phyloP scores from a whole-genome alignment of 805 yeast species.

The Torulaspora franciscae region DNA sequence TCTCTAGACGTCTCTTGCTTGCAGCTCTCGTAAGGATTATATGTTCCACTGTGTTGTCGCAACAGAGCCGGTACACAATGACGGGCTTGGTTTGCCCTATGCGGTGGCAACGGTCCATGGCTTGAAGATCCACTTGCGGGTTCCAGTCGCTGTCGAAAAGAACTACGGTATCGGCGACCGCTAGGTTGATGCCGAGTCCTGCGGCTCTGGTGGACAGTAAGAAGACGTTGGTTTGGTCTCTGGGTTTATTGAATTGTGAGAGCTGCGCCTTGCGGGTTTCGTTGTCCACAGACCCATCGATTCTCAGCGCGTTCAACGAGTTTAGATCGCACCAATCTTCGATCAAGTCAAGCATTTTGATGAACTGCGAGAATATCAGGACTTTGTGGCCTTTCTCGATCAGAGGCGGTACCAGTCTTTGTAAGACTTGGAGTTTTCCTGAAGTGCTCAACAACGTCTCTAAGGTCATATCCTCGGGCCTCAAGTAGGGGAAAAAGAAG shows the following conservation, averaged over 20 bases:
- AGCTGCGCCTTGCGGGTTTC: conserved; percentile 62
- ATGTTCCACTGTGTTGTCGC: conserved; percentile 79
- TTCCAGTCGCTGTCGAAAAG: conserved; percentile 95
- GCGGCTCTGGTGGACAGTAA: conserved; percentile 89
- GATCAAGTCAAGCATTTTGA: conserved; percentile 72
- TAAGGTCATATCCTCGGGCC: conserved; percentile 40
- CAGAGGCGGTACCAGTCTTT: conserved; percentile 54
- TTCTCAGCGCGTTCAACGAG: conserved; percentile 47
- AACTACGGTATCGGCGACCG: conserved; percentile 85
- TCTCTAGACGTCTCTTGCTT: conserved; percentile 73
- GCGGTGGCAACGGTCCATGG: conserved; percentile 92
- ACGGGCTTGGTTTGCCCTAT: conserved; percentile 89
- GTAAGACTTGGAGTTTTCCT: conserved; percentile 66
- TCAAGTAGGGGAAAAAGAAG: conserved; percentile 70
- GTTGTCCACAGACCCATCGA: conserved; percentile 74
- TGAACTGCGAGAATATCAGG: conserved; percentile 82
- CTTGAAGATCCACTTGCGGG: conserved; percentile 94
- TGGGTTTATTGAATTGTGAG: conserved; percentile 39
- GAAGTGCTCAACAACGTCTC: conserved; percentile 50
- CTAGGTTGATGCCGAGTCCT: conserved; percentile 84
- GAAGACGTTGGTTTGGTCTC: conserved; percentile 46
- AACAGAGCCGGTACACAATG: conserved; percentile 69
- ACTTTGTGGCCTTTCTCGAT: conserved; percentile 56
- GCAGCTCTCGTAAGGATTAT: conserved; percentile 72
- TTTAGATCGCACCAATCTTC: conserved; percentile 64